Evolutionary conservation across 1,139 yeast genomes (phyloP).

Genomic region (Saccharomyces hybrid): DNA sequence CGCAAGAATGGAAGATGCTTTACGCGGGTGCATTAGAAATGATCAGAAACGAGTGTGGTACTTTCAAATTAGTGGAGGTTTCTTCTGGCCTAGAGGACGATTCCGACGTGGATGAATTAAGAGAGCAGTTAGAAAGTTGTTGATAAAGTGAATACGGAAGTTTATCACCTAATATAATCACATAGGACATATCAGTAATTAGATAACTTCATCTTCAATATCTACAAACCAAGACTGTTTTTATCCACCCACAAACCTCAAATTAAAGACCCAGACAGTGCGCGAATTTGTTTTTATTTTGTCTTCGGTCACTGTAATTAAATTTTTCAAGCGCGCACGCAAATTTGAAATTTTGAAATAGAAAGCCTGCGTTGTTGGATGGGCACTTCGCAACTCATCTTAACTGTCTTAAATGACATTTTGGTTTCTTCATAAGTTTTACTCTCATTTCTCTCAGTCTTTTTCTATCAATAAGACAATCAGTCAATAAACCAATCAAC

Average conservation of each 20-base stretch:
- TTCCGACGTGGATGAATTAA: slow-evolving; percentile 27
- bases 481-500: slow-evolving; percentile 12
- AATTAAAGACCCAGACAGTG: no score
- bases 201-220: no score
- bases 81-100: slow-evolving; percentile 30
- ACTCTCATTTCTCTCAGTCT: not conserved
- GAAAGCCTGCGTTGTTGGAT: no score
- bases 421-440: no score
- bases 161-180: not conserved
- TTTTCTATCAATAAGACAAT: not conserved
- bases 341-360: no score
- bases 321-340: no score
- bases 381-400: no score
- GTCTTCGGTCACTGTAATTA: no score
- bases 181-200: not conserved
- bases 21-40: slow-evolving; percentile 87
- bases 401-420: no score
- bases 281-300: no score
- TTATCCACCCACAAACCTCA: no score
- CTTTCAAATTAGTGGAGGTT: slow-evolving; percentile 29
- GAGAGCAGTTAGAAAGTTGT: slow-evolving; percentile 18
- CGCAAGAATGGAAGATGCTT: slow-evolving; percentile 72
- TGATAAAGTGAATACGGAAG: not conserved
- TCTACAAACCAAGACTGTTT: no score
- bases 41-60: slow-evolving; percentile 67